These are phyloP conservation scores for Dactylellina leptospora DNA, from an alignment of 2,329 filamentous ascomycete species.

Conservation along the genomic window DNA sequence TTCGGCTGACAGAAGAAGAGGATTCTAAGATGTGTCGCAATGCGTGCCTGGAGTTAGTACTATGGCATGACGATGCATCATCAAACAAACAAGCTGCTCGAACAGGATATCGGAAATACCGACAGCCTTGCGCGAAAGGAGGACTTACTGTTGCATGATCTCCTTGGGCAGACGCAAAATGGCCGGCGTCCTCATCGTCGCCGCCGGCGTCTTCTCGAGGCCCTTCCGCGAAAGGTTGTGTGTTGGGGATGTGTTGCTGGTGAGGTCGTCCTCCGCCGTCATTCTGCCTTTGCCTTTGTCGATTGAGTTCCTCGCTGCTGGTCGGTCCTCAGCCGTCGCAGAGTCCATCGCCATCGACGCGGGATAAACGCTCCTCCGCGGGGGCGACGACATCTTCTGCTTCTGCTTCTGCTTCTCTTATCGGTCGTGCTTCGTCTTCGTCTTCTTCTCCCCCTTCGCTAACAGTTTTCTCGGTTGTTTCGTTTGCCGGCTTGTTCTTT, in stretches of 20 bases:
- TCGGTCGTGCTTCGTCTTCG: background rate
- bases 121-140: constrained; percentile 8
- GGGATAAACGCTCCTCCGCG: constrained; percentile 3
- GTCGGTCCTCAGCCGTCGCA: constrained; percentile 4
- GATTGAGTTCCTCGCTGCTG: constrained; percentile 43
- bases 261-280: constrained; percentile 35
- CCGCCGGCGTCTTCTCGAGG: constrained; percentile 13
- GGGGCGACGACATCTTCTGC: constrained; percentile 26
- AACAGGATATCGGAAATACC: background rate
- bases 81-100: background rate
- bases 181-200: constrained; percentile 58
- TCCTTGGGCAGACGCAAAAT: constrained; percentile 72
- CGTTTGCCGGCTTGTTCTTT: constrained; percentile 2
- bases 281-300: constrained; percentile 54
- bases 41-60: too few species aligned
- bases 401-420: background rate
- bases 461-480: background rate
- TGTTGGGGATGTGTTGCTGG: constrained; percentile 25
- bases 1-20: constrained; percentile 69
- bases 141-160: constrained; percentile 73
- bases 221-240: constrained; percentile 25
- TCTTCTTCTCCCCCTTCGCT: background rate
- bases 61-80: background rate
- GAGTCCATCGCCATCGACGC: background rate
- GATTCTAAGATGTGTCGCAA: constrained; percentile 64